These are phyloP conservation scores for Stachybotrys echinatus DNA, from an alignment of 2,329 filamentous ascomycete genomes.

Conservation along the genomic window DNA sequence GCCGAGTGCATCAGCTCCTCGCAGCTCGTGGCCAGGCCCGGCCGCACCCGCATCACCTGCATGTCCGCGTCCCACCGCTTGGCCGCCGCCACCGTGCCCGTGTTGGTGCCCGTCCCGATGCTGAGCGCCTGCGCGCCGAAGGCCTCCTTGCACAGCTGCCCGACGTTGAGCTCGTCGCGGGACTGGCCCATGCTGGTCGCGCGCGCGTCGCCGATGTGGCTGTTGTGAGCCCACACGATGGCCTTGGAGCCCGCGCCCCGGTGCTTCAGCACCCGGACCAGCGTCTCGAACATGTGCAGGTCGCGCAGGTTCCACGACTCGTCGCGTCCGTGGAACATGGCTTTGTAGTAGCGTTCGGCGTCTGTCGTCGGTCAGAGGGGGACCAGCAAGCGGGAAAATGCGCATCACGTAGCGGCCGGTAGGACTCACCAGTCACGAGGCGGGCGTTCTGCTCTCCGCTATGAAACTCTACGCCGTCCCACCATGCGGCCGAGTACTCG, in stretches of 20 bases:
- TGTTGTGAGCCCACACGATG: slow-evolving; percentile 24
- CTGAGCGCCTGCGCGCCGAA: slow-evolving; percentile 17
- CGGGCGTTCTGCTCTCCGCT: slow-evolving; percentile 45
- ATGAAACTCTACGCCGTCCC: slow-evolving; percentile 40
- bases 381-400: too few relatives aligned
- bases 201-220: slow-evolving; percentile 48
- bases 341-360: slow-evolving; percentile 44
- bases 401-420: too few relatives aligned
- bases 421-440: slow-evolving; percentile 28
- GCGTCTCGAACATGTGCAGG: slow-evolving; percentile 44
- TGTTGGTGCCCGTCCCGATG: slow-evolving; percentile 41
- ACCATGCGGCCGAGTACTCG: slow-evolving; percentile 26
- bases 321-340: slow-evolving; percentile 44
- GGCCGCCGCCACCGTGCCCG: slow-evolving; percentile 46
- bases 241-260: slow-evolving; percentile 34
- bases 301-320: slow-evolving; percentile 47
- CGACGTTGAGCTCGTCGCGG: slow-evolving; percentile 44
- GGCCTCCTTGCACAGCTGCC: slow-evolving; percentile 43
- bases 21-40: slow-evolving; percentile 40
- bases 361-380: slow-evolving; percentile 22
- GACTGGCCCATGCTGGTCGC: slow-evolving; percentile 41
- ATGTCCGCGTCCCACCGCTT: slow-evolving; percentile 45
- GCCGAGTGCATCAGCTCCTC: slow-evolving; percentile 43
- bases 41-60: slow-evolving; percentile 41
- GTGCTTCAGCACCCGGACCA: slow-evolving; percentile 35